Percentiles rank a stretch among this genome's conserved stretches.
Evolutionary conservation across 345 rosid species (phyloP).

Genomic region (Eucalyptus viminalis): DNA sequence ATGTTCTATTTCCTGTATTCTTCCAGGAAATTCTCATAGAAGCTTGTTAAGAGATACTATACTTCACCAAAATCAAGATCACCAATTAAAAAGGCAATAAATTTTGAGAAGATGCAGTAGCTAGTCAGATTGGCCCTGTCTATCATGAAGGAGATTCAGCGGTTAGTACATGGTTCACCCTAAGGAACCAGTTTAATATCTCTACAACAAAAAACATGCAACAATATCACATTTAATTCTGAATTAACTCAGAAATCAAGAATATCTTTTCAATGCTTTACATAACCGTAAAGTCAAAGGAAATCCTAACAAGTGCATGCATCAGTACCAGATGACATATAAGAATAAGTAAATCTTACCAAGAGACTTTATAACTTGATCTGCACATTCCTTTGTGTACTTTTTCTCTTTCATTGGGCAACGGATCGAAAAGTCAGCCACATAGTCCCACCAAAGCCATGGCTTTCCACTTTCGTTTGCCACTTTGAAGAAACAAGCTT

Average conservation of each 20-base stretch:
- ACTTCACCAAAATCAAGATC: not conserved
- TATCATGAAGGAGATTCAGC: not conserved
- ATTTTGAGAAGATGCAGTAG: not conserved
- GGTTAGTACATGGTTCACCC: not conserved
- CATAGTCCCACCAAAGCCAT: conserved; percentile 66
- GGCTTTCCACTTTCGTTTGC: conserved; percentile 43
- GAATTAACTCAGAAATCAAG: not conserved
- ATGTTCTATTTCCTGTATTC: not conserved
- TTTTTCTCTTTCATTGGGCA: conserved; percentile 58
- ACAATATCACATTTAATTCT: not conserved
- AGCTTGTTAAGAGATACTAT: not conserved
- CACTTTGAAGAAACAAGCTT: conserved; percentile 43
- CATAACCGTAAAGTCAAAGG: not conserved
- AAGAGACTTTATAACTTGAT: conserved; percentile 31
- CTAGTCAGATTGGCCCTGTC: not conserved
- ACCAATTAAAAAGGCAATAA: not conserved
- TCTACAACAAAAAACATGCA: not conserved
- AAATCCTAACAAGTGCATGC: not conserved
- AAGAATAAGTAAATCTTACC: conserved; percentile 10
- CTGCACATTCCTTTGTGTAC: conserved; percentile 50
- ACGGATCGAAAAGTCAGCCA: conserved; percentile 41
- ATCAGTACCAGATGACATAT: not conserved
- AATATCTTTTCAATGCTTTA: not conserved
- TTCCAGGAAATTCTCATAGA: not conserved
- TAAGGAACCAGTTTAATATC: not conserved